phyloP scores from a whole-genome alignment of 2,329 filamentous ascomycete species.

The Annulohypoxylon truncatum region DNA sequence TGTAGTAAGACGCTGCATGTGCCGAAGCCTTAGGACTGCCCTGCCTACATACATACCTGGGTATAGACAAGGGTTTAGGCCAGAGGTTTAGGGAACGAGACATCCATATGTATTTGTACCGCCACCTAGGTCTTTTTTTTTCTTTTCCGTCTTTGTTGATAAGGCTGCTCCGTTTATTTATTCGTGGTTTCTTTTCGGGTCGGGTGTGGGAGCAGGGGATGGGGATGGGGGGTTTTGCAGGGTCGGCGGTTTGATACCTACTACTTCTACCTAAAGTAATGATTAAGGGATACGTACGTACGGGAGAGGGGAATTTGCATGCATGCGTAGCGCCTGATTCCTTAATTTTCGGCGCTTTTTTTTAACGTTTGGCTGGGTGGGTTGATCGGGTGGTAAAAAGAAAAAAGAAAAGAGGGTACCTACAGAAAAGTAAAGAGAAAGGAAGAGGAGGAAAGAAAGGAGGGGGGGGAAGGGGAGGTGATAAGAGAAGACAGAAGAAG shows the following conservation, averaged over 20 bases:
- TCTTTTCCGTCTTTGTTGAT: neutral
- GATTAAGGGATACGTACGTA: neutral
- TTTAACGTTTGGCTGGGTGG: neutral
- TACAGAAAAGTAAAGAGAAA: neutral
- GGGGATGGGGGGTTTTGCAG: neutral
- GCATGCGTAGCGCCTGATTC: neutral
- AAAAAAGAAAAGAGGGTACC: neutral
- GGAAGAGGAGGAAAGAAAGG: neutral
- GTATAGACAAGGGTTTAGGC: neutral
- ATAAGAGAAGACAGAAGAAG: neutral
- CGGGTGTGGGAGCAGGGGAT: neutral
- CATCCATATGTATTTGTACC: neutral
- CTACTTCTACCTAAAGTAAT: neutral
- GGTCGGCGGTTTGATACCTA: neutral
- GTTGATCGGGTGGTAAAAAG: neutral
- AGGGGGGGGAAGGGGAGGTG: neutral
- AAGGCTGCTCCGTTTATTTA: neutral
- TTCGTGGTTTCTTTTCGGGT: neutral
- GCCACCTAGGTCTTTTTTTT: neutral
- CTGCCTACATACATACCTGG: neutral
- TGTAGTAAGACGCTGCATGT: conserved; percentile 94
- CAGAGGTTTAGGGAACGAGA: neutral
- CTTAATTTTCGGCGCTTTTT: neutral
- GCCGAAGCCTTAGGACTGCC: conserved; percentile 75
- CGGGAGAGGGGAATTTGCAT: neutral